These are phyloP conservation scores for Mycena crocata DNA, from an alignment of 768 basidiomycete genomes.

Conservation along the genomic window DNA sequence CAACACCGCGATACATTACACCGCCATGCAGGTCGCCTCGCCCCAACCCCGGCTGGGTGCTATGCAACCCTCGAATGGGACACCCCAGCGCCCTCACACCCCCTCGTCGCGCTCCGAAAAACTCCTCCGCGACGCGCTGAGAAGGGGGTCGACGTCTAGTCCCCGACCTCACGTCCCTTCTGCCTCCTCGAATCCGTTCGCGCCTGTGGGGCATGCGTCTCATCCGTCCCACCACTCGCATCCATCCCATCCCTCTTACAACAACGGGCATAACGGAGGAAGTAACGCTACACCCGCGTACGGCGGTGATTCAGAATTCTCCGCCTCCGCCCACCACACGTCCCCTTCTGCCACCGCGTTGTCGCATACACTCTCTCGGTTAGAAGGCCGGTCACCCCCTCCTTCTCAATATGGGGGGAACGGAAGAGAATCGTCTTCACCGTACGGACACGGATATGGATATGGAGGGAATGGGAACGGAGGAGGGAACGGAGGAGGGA, in stretches of 20 bases:
- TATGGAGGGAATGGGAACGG: too few species aligned
- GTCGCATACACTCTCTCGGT: conserved; percentile 20
- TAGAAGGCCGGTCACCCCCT: conserved; percentile 21
- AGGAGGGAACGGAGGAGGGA: too few species aligned
- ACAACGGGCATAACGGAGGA: too few species aligned
- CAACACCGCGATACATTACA: background rate
- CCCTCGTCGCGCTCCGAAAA: conserved; percentile 36
- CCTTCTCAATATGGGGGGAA: conserved; percentile 28
- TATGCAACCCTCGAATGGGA: background rate
- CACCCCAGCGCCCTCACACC: conserved; percentile 40
- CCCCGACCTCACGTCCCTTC: background rate
- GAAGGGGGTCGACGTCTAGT: conserved; percentile 3
- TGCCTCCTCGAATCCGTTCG: background rate
- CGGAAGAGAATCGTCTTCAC: too few species aligned
- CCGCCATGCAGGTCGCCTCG: conserved; percentile 13
- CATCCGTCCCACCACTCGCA: background rate
- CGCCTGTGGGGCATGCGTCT: background rate
- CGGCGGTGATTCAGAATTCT: conserved; percentile 28
- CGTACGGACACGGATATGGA: too few species aligned
- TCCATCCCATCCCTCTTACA: too few species aligned
- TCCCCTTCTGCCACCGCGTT: background rate
- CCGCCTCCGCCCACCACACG: background rate
- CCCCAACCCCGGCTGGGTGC: background rate
- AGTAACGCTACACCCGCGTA: too few species aligned
- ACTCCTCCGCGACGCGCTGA: conserved; percentile 27